Evolutionary conservation across 2,329 filamentous ascomycete species (phyloP), one percentile per base, ranked within the genome.

Genomic region (Neonectria neomacrospora): DNA sequence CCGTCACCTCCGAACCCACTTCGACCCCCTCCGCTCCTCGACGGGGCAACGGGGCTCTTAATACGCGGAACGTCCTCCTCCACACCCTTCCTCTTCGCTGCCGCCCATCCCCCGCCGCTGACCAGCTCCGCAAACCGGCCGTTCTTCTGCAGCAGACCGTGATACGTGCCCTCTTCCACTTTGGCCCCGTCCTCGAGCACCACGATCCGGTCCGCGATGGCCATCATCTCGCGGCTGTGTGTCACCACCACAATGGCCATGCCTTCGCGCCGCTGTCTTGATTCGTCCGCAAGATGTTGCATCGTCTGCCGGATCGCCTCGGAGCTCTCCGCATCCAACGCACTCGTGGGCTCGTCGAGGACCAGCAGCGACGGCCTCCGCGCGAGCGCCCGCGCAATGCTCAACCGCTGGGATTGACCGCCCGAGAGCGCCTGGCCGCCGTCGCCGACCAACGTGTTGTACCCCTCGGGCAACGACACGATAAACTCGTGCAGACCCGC

Each of bases 191-290:
- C 86, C n/a, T 91, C 86, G 28, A 96, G 70, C 65, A 97, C 87
- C 1, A 95, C 82, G 8, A 97, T 81, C 47, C 86, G 83, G 74
- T 93, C 89, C 1, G 91, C 91, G 62, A 92, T 86, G 61, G 85
- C 84, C 92, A 98, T 97, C 93, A 97, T 96, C 73, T 95, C 90
- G 65, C 82, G 83, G 60, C 85, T 87, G 78, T 97, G 95, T 52
- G 94, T 97, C 41, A 97, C 90, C 23, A 96, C 85, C 16, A 97
- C 82, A 0, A 97, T 87, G 0, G 91, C 91, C 76, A 93, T 85
- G 0, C 80, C 81, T 11, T 54, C 54, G 3, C 65, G 9, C 63
- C 61, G 65, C 37, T 57, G 57, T 18, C 48, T 74, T 58, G 70
- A 66, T 22, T 63, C 60, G 1, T 69, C 64, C 12, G 90, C 80